Conservation (phyloP, 148 eudicot genomes). For the Selenicereus undatus region DNA sequence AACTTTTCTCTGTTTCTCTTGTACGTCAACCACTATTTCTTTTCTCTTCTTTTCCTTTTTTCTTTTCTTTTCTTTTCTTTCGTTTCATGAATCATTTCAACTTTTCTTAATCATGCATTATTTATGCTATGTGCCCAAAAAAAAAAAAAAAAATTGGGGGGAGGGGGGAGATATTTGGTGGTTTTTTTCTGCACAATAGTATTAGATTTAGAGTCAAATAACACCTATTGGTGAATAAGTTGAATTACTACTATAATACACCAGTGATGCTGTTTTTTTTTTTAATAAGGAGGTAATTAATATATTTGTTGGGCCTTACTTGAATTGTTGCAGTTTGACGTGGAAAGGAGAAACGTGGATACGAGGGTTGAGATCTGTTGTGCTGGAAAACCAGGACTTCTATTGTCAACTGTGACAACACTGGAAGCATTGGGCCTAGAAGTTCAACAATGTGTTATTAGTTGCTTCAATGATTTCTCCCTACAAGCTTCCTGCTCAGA, state of each 20-base stretch:
- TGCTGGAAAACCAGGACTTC: constrained; percentile 53
- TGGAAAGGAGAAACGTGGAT: constrained; percentile 54
- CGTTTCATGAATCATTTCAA: background rate
- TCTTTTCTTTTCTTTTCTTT: background rate
- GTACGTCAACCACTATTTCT: background rate
- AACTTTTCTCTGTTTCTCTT: background rate
- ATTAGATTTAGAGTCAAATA: no score
- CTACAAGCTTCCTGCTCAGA: constrained; percentile 72
- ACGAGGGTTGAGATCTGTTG: constrained; percentile 69
- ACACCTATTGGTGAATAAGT: no score
- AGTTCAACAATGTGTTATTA: constrained; percentile 81
- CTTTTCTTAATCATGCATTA: background rate
- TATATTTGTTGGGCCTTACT: background rate
- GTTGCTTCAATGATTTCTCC: constrained; percentile 72
- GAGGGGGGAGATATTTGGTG: no score
- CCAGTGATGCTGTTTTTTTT: no score
- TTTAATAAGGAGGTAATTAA: background rate
- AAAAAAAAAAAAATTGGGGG: no score
- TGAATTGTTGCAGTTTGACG: constrained; percentile 51
- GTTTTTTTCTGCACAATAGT: no score
- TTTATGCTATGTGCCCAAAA: no score
- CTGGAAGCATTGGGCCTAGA: constrained; percentile 70
- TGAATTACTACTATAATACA: no score
- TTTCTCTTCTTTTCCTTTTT: background rate
- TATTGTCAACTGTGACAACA: constrained; percentile 60